These are phyloP conservation scores for Termitomyces titanicus DNA, from an alignment of 768 basidiomycete genomes.

Conservation along the genomic window DNA sequence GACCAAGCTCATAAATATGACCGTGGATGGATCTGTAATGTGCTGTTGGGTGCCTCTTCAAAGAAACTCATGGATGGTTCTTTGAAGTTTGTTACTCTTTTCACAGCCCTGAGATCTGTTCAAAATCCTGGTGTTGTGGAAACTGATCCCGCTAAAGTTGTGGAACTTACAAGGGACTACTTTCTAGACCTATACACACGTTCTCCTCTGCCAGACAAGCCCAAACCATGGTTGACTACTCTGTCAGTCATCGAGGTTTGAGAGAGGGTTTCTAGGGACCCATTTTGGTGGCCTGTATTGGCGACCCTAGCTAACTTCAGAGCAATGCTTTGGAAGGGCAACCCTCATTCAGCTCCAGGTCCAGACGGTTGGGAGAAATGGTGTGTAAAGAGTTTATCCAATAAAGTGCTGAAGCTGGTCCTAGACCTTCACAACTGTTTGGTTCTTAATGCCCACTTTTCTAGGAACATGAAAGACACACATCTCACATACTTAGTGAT, in stretches of 20 bases:
- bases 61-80: not conserved
- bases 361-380: constrained; percentile 10
- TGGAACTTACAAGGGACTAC: constrained; percentile 12
- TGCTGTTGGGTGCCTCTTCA: not conserved
- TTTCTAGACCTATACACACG: constrained; percentile 14
- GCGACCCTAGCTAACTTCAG: not conserved
- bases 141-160: constrained; percentile 10
- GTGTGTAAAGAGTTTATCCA: constrained; percentile 7
- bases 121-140: not conserved
- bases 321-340: not conserved
- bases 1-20: not conserved
- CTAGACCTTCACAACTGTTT: constrained; percentile 8
- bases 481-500: constrained; percentile 8
- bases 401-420: not conserved
- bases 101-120: not conserved
- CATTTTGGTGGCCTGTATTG: constrained; percentile 1
- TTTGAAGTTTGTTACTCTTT: not conserved
- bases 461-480: not conserved
- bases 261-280: not conserved
- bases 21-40: not conserved
- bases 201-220: constrained; percentile 1
- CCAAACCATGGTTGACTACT: no score
- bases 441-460: constrained; percentile 12
- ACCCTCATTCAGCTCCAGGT: constrained; percentile 2
- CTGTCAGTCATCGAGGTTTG: no score